phyloP scores from a whole-genome alignment of 208 protist species.

The Trypanosoma mega region DNA sequence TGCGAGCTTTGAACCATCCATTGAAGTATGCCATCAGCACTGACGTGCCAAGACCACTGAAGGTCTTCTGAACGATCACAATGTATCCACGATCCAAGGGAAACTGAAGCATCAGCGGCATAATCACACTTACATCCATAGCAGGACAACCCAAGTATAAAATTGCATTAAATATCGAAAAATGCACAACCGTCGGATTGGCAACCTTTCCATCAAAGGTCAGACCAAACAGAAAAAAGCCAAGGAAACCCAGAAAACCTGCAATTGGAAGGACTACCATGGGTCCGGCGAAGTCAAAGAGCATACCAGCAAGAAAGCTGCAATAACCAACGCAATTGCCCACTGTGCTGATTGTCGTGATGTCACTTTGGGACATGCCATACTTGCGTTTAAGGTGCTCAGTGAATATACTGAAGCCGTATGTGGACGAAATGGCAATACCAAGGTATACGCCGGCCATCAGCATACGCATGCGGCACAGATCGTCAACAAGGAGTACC shows the following conservation, averaged over 20 bases:
- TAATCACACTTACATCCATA: conserved; percentile 63
- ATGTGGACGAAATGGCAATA: conserved; percentile 66
- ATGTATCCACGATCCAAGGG: conserved; percentile 72
- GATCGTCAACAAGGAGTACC: conserved; percentile 58
- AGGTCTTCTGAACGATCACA: conserved; percentile 81
- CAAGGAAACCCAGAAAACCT: conserved; percentile 44
- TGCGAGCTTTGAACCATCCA: conserved; percentile 49
- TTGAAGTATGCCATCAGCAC: conserved; percentile 82
- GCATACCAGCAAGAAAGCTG: conserved; percentile 59
- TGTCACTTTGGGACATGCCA: conserved; percentile 58
- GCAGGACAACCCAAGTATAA: conserved; percentile 60
- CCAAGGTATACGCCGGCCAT: conserved; percentile 63
- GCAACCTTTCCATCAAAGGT: conserved; percentile 57
- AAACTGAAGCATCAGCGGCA: conserved; percentile 85
- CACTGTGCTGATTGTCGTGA: conserved; percentile 84
- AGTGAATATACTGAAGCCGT: conserved; percentile 78
- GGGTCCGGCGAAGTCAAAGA: conserved; percentile 75
- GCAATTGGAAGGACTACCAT: conserved; percentile 47
- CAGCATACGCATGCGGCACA: conserved; percentile 74
- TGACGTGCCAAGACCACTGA: conserved; percentile 72
- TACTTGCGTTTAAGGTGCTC: conserved; percentile 53
- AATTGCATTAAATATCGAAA: conserved; percentile 72
- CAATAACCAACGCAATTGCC: conserved; percentile 66
- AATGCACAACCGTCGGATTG: conserved; percentile 37
- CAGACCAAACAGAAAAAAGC: conserved; percentile 66